These are phyloP conservation scores for Leucaena leucocephala DNA, from an alignment of 306 rosid species.

Conservation along the genomic window DNA sequence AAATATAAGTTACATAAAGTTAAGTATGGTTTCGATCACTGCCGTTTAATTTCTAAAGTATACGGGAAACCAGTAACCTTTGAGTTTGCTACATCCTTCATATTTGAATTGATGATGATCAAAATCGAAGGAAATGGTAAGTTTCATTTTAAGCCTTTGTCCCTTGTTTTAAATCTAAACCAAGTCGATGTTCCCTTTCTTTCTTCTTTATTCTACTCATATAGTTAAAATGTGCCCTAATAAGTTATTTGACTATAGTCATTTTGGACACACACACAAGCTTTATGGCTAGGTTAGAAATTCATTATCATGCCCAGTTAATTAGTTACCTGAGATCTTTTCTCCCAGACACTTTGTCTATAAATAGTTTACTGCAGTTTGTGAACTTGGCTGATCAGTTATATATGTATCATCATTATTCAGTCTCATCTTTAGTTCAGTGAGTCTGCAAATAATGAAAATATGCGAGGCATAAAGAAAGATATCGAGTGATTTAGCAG, in stretches of 20 bases:
- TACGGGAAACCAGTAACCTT: neutral
- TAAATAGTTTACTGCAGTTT: neutral
- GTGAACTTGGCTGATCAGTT: neutral
- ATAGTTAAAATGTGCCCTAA: neutral
- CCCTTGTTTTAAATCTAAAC: neutral
- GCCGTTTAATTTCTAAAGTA: neutral
- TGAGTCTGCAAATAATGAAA: neutral
- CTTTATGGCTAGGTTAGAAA: neutral
- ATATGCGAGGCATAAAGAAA: neutral
- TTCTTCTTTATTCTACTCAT: neutral
- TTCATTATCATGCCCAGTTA: neutral
- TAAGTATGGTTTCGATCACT: neutral
- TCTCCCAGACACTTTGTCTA: no score
- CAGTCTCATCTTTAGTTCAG: neutral
- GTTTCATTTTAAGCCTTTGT: neutral
- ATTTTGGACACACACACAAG: neutral
- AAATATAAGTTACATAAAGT: neutral
- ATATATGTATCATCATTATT: neutral
- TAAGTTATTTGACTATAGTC: neutral
- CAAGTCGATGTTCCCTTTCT: neutral
- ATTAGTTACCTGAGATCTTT: neutral
- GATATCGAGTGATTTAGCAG: neutral
- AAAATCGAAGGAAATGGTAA: neutral
- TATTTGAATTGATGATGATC: neutral
- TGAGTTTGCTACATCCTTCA: neutral